Evolutionary conservation across 2,329 filamentous ascomycete genomes (phyloP).

Genomic region (Domatiomyces catenatus): DNA sequence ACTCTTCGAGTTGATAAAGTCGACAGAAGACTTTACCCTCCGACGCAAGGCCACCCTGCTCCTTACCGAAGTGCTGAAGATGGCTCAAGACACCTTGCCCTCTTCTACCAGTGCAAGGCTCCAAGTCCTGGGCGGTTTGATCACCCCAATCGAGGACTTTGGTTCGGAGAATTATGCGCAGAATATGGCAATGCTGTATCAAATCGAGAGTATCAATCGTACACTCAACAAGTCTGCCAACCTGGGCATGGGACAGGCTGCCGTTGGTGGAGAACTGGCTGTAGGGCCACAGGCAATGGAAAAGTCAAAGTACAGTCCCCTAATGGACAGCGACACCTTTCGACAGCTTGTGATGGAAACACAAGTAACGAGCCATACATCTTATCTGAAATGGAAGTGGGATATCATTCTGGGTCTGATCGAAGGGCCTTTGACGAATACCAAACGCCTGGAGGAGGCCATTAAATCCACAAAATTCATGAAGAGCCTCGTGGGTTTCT

Average conservation of each 20-base stretch:
- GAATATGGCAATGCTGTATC: conserved; percentile 83
- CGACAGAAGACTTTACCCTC: conserved; percentile 37
- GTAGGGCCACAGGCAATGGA: conserved; percentile 24
- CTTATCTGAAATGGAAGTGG: conserved; percentile 96
- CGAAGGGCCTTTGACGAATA: conserved; percentile 78
- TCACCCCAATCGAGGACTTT: conserved; percentile 61
- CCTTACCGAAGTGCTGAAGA: conserved; percentile 78
- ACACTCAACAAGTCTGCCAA: conserved; percentile 58
- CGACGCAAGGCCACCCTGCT: conserved; percentile 82
- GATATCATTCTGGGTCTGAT: conserved; percentile 79
- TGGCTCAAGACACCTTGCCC: conserved; percentile 74
- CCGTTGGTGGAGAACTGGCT: conserved; percentile 22
- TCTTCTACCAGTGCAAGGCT: conserved; percentile 66
- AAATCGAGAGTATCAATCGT: conserved; percentile 92
- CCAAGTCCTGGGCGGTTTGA: conserved; percentile 74
- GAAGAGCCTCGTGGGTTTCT: conserved; percentile 86
- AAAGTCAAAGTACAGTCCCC: conserved; percentile 43
- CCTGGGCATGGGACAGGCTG: conserved; percentile 25
- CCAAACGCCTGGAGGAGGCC: conserved; percentile 84
- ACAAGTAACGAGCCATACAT: conserved; percentile 73
- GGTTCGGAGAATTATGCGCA: conserved; percentile 57
- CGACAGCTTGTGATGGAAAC: conserved; percentile 52
- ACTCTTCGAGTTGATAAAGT: conserved; percentile 35
- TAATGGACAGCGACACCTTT: conserved; percentile 50
- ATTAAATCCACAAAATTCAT: conserved; percentile 92